These are phyloP conservation scores for Sporothrix sp. DNA, from an alignment of 2,329 filamentous ascomycete species.

Conservation along the genomic window DNA sequence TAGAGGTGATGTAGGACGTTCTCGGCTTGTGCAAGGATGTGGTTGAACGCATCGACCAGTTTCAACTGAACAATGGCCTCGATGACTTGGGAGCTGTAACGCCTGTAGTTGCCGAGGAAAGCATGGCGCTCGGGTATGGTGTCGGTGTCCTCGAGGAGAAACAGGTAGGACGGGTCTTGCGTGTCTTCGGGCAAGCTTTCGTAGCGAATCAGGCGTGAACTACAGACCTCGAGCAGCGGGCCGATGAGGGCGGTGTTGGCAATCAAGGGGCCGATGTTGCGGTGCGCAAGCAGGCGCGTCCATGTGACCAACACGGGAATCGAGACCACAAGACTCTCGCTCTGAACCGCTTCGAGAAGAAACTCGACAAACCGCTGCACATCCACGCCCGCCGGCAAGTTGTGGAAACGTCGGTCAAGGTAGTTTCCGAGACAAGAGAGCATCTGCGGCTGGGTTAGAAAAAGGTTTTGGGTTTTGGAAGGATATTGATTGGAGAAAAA, in stretches of 20 bases:
- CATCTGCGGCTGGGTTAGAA: too few relatives aligned
- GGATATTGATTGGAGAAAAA: too few relatives aligned
- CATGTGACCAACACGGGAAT: slow-evolving; percentile 87
- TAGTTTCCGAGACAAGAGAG: slow-evolving; percentile 78
- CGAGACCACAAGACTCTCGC: slow-evolving; percentile 81
- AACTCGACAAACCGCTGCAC: slow-evolving; percentile 69
- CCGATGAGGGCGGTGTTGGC: slow-evolving; percentile 57
- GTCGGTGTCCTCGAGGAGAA: slow-evolving; percentile 88
- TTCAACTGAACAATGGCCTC: slow-evolving; percentile 76
- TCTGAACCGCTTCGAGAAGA: slow-evolving; percentile 67
- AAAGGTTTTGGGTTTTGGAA: not conserved
- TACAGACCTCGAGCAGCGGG: slow-evolving; percentile 72
- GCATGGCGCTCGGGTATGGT: slow-evolving; percentile 88
- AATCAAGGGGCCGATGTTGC: slow-evolving; percentile 55
- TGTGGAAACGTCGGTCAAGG: slow-evolving; percentile 64
- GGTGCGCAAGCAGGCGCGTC: slow-evolving; percentile 70
- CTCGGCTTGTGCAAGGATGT: slow-evolving; percentile 76
- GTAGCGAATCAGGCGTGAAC: slow-evolving; percentile 73
- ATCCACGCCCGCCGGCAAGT: slow-evolving; percentile 54
- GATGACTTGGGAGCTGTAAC: slow-evolving; percentile 81
- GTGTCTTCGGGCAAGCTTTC: slow-evolving; percentile 77
- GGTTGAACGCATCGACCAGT: slow-evolving; percentile 73
- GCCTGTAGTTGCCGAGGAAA: slow-evolving; percentile 88
- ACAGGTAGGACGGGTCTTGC: slow-evolving; percentile 67
- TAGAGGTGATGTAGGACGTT: slow-evolving; percentile 67